Conservation (phyloP, 768 basidiomycete species). For the Lactarius tabidus region DNA sequence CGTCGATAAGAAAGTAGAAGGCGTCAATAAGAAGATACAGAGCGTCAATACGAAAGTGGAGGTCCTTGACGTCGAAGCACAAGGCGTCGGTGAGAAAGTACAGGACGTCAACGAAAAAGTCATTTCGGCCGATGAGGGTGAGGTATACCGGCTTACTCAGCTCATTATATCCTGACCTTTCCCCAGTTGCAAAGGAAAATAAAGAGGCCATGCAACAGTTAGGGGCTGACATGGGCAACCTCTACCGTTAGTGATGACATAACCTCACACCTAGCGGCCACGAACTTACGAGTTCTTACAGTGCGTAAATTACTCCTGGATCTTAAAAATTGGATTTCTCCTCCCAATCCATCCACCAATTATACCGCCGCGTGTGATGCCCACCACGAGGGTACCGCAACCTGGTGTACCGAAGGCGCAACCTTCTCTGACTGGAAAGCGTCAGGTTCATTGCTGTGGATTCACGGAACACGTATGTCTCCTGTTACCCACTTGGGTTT, state of each 20-base stretch:
- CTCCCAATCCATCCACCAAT: conserved; percentile 1
- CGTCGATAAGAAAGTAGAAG: not conserved
- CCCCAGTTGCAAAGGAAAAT: not conserved
- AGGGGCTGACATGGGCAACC: not conserved
- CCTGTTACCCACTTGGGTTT: not conserved
- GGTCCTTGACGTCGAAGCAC: not conserved
- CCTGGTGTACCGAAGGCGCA: not conserved
- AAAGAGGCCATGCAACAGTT: not conserved
- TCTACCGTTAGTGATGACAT: not conserved
- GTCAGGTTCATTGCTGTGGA: not conserved
- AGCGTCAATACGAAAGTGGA: not conserved
- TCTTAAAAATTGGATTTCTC: not conserved
- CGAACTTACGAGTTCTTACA: not conserved
- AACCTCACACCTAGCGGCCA: not conserved
- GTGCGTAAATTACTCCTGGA: not conserved
- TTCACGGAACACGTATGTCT: not conserved
- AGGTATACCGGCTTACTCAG: not conserved
- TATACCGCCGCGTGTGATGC: not conserved
- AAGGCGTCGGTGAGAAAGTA: not conserved
- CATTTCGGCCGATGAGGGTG: not conserved
- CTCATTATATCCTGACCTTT: not conserved
- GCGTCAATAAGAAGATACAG: not conserved
- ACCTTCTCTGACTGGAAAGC: not conserved
- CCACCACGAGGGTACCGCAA: not conserved
- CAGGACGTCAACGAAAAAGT: not conserved